phyloP scores from a whole-genome alignment of 768 basidiomycete species.

The Amanita rubescens region DNA sequence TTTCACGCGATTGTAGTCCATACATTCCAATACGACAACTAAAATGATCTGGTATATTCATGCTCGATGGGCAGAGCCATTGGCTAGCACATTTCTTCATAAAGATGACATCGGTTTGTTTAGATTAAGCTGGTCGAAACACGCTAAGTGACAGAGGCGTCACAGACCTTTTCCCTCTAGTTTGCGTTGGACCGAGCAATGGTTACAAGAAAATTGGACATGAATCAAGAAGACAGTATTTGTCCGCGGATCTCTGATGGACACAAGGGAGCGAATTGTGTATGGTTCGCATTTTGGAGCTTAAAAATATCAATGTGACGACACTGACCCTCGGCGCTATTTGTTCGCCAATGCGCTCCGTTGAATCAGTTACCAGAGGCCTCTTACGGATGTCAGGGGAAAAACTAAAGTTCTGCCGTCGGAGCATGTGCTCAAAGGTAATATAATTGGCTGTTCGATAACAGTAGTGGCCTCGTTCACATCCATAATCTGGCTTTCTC shows the following conservation, averaged over 20 bases:
- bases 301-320: neutral
- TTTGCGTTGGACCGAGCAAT: neutral
- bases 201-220: neutral
- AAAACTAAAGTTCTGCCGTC: neutral
- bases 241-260: slow-evolving; percentile 1
- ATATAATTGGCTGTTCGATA: neutral
- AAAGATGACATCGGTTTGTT: neutral
- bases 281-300: neutral
- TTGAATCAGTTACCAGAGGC: too few relatives aligned
- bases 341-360: neutral
- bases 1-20: neutral
- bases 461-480: neutral
- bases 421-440: neutral
- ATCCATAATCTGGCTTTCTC: neutral
- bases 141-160: neutral
- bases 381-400: too few relatives aligned
- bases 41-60: neutral
- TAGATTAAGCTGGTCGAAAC: neutral
- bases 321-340: neutral
- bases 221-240: neutral
- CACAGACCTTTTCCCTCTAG: neutral
- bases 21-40: too few relatives aligned
- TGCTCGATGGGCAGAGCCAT: neutral
- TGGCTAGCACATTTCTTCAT: neutral
- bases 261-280: neutral